Percentiles rank a stretch among this genome's conserved stretches.
Conservation (phyloP, 768 basidiomycete genomes). For the Hypsizygus marmoreus region DNA sequence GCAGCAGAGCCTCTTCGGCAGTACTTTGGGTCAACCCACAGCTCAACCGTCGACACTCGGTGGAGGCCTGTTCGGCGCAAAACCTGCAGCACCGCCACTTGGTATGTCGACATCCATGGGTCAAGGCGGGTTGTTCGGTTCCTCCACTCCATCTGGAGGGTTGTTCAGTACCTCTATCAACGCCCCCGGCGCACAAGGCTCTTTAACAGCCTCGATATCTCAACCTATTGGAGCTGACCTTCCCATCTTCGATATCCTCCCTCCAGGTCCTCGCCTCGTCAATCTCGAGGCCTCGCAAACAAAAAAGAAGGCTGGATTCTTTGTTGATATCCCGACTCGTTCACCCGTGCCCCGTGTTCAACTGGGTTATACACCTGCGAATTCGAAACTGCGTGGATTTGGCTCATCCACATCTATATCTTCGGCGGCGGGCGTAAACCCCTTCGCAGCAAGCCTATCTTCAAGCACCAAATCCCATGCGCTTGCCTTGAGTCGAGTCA, state of each 20-base stretch:
- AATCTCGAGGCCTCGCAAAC: constrained; percentile 57
- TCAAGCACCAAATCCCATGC: constrained; percentile 59
- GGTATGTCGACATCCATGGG: constrained; percentile 43
- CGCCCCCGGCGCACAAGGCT: constrained; percentile 52
- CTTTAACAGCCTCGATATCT: constrained; percentile 83
- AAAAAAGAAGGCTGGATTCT: constrained; percentile 79
- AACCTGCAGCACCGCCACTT: constrained; percentile 52
- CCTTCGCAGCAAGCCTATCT: constrained; percentile 40
- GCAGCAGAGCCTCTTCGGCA: constrained; percentile 52
- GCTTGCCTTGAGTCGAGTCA: constrained; percentile 50
- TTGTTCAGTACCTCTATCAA: constrained; percentile 41
- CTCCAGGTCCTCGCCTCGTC: constrained; percentile 65
- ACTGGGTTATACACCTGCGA: constrained; percentile 66
- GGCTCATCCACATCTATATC: constrained; percentile 47
- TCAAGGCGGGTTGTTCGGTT: constrained; percentile 44
- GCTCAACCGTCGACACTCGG: constrained; percentile 48
- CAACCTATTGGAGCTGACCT: constrained; percentile 77
- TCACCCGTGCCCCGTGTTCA: constrained; percentile 66
- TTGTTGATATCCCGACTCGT: constrained; percentile 76
- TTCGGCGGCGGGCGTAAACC: constrained; percentile 35
- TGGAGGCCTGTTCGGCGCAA: constrained; percentile 51
- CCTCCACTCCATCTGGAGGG: constrained; percentile 34
- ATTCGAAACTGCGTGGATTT: constrained; percentile 75
- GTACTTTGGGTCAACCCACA: constrained; percentile 44
- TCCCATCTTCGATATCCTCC: constrained; percentile 75